A percentile compares a stretch with the other conserved stretches of the same genome.
phyloP scores from a whole-genome alignment of 371 early-diverging fungal genomes.

The Mortierella sp. region DNA sequence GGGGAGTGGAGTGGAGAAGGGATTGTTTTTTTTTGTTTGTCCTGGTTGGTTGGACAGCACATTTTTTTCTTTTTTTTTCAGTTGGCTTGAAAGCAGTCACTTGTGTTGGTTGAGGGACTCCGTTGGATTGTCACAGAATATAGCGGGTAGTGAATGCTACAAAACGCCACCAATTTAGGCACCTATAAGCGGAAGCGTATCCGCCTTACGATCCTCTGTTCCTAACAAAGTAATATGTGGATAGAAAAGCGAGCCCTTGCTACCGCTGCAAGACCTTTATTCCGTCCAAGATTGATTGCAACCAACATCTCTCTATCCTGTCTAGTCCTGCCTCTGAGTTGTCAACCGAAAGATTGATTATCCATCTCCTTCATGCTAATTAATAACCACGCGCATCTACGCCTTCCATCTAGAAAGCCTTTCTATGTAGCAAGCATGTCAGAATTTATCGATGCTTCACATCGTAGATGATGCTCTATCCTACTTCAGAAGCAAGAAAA shows the following conservation, averaged over 20 bases:
- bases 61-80: slow-evolving; percentile 16
- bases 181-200: background rate
- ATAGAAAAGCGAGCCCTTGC: too few species aligned
- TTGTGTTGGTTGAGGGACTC: background rate
- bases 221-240: too few species aligned
- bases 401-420: background rate
- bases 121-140: background rate
- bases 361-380: background rate
- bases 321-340: too few species aligned
- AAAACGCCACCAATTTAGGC: background rate
- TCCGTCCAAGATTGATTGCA: too few species aligned
- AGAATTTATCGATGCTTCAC: background rate
- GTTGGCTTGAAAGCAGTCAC: background rate
- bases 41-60: background rate
- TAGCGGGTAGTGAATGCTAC: background rate
- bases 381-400: background rate
- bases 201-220: too few species aligned
- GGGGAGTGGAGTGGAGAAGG: background rate
- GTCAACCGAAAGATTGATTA: too few species aligned
- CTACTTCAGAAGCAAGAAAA: background rate
- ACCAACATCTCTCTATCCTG: too few species aligned
- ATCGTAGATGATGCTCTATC: background rate
- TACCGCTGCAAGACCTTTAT: too few species aligned
- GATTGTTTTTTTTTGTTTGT: slow-evolving; percentile 7
- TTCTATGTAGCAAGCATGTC: too few species aligned